Base-by-base conservation (phyloP, 2,329 filamentous ascomycete species). In the Botryotinia globosa region DNA sequence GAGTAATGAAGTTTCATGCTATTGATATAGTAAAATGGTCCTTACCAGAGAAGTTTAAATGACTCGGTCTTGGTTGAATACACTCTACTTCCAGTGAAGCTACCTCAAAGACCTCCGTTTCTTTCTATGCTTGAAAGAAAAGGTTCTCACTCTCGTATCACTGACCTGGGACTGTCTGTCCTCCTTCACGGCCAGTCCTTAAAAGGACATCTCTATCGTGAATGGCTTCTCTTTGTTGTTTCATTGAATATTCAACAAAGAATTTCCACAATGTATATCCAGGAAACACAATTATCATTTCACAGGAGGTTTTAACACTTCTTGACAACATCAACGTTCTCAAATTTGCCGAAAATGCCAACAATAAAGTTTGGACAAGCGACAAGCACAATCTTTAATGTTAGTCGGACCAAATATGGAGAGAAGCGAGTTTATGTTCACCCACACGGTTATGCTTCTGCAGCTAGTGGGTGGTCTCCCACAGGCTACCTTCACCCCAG, bases 381-480 rank as follows among this genome's bases (percentile, higher is more conserved):
- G 48, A 56, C 34, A 25, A 68, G 20, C 12, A 32, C 48, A 20
- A 67, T 67, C 25, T 67, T 67, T 12, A 56, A 67, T 67, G 48
- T 67, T 67, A 22, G 25, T 20, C 29, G 37, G 37, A 7, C 1
- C 48, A 68, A 56, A 56, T 68, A 68, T 58, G 65, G 65, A 29
- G 9, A 20, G 3, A 9, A 20, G 7, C 10, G 37, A 42, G 48
- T 25, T 42, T 68, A 56, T 42, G 8, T 4, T 14, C 48, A 39
- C 44, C 25, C 48, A 56, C 6, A 6, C 32, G 29, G 16, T 64
- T 32, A 20, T 29, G 42, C n/a, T 18, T 39, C 58, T 22, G 39
- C 16, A 6, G n/a, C 32, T 3, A 65, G 59, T 34, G 69, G 69
- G 7, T 51, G 58, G 44, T 71, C 69, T 29, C 59, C 69, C 20